A percentile compares a stretch with the other conserved stretches of the same genome.
Conservation (phyloP, 345 rosid species). For the Pistacia atlantica region DNA sequence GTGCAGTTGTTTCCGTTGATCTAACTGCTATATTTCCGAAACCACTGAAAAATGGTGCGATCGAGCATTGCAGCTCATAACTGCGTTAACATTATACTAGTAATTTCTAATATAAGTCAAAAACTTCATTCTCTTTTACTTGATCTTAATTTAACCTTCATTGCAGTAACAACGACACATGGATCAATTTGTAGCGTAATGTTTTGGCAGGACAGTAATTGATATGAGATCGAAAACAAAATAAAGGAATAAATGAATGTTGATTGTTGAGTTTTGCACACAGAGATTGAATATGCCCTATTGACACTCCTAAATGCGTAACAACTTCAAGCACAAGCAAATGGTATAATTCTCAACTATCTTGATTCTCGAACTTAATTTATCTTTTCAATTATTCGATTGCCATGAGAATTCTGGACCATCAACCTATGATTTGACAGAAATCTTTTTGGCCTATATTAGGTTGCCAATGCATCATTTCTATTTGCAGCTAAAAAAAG, state of each 20-base stretch:
- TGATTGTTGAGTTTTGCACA: not conserved
- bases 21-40: not conserved
- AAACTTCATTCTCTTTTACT: no score
- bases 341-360: conserved; percentile 14
- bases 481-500: conserved; percentile 8
- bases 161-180: no score
- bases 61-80: no score
- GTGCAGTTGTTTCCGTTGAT: not conserved
- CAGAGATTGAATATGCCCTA: conserved; percentile 10
- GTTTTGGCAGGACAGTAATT: not conserved
- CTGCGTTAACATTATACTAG: no score
- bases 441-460: conserved; percentile 8
- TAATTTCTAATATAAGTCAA: no score
- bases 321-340: conserved; percentile 28
- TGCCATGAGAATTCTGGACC: conserved; percentile 17
- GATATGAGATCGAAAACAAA: conserved; percentile 12
- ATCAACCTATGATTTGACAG: not conserved
- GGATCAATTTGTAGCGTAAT: not conserved
- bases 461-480: conserved; percentile 9
- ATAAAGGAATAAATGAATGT: not conserved
- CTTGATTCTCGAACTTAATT: conserved; percentile 6
- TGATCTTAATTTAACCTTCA: no score
- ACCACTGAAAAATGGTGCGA: no score
- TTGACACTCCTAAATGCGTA: conserved; percentile 7
- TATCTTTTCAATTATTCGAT: conserved; percentile 13